These are phyloP conservation scores for Smallanthus sonchifolius DNA, from an alignment of 129 eudicot species.

Conservation along the genomic window DNA sequence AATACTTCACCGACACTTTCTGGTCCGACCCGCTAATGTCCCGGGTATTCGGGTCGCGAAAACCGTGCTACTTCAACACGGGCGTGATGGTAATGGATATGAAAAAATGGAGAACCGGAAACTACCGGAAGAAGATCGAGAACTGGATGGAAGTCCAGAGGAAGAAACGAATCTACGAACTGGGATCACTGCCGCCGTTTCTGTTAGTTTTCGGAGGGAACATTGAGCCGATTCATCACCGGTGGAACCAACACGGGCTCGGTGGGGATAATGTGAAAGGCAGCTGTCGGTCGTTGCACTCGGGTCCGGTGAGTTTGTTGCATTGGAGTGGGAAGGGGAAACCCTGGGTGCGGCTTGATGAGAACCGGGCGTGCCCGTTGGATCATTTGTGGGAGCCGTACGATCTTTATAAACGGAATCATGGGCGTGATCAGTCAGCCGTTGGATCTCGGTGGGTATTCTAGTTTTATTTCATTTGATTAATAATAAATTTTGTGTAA, in stretches of 20 bases:
- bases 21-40: constrained; percentile 75
- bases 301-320: constrained; percentile 88
- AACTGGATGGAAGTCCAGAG: constrained; percentile 90
- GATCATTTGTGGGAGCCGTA: constrained; percentile 95
- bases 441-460: constrained; percentile 46
- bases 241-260: constrained; percentile 94
- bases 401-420: constrained; percentile 51
- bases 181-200: constrained; percentile 88
- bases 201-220: constrained; percentile 68
- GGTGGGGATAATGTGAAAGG: constrained; percentile 95
- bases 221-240: constrained; percentile 71
- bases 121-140: constrained; percentile 51
- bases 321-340: constrained; percentile 97
- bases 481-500: not conserved
- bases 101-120: constrained; percentile 57
- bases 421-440: constrained; percentile 17
- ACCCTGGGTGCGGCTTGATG: constrained; percentile 92
- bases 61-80: constrained; percentile 88
- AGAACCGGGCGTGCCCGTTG: constrained; percentile 79
- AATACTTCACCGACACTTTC: constrained; percentile 65
- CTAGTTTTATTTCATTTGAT: constrained; percentile 20
- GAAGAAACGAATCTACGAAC: constrained; percentile 61
- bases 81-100: constrained; percentile 98
- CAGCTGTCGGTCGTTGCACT: constrained; percentile 68
- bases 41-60: constrained; percentile 38